Percentiles rank a stretch among this genome's conserved stretches.
Evolutionary conservation across 2,329 filamentous ascomycete genomes (phyloP).

Genomic region (Alternaria consortialis): DNA sequence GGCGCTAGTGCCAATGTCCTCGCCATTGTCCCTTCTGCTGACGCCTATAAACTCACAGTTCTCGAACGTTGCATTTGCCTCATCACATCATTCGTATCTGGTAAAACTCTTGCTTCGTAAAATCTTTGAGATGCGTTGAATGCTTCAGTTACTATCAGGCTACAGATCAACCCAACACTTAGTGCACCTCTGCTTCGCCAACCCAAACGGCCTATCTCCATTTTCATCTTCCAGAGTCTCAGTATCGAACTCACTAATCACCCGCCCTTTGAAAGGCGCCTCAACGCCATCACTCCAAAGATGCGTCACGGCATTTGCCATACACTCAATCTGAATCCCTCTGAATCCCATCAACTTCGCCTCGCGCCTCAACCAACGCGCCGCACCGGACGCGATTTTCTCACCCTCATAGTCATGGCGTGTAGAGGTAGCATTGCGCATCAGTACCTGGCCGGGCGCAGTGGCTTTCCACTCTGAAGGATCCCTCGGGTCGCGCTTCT

Average conservation of each 20-base stretch:
- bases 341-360: constrained; percentile 44
- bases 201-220: constrained; percentile 35
- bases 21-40: background rate
- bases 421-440: constrained; percentile 51
- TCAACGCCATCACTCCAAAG: constrained; percentile 40
- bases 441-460: constrained; percentile 40
- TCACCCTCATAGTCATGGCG: constrained; percentile 48
- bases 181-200: constrained; percentile 31
- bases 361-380: constrained; percentile 52
- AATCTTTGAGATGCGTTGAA: too few species aligned
- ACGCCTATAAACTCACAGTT: too few species aligned
- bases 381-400: constrained; percentile 46
- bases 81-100: background rate
- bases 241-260: constrained; percentile 36
- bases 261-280: constrained; percentile 31
- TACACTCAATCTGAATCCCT: constrained; percentile 49
- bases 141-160: background rate
- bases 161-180: constrained; percentile 43
- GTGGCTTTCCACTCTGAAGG: constrained; percentile 40
- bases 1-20: background rate
- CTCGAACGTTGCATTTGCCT: background rate
- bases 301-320: constrained; percentile 41
- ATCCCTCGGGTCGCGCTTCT: constrained; percentile 31
- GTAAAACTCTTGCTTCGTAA: too few species aligned
- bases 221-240: constrained; percentile 34